Evolutionary conservation across 768 basidiomycete species (phyloP), one percentile per base, ranked within the genome.

Genomic region (Rhodotorula paludigena): DNA sequence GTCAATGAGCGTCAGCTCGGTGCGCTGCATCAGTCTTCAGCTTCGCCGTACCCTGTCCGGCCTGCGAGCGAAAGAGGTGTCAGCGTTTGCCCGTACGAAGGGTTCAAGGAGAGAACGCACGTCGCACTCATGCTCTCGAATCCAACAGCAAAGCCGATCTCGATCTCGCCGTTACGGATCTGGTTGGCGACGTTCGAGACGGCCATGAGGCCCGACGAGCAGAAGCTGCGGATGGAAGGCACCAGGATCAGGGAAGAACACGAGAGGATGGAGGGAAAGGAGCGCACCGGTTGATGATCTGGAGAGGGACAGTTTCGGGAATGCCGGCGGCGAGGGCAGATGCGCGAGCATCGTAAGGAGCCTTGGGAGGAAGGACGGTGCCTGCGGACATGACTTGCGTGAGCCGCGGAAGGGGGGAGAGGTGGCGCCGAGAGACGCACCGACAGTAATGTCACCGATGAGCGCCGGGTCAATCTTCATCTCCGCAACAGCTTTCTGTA

Each of bases 311-410:
- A 15, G 86, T 85, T 70, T 86, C 80, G 36, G 72, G 90, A 66
- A 94, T 90, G 10, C 92, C 91, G 58, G 91, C 86, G 73, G 87
- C 84, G 42, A 96, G 81, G 30, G 88, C 85, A 8, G 91, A 90
- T 85, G 92, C 92, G 68, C 92, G 86, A 21, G 91, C 90, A 75
- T 82, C 21, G 90, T 89, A 54, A 87, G 90, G 74, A 88, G 72
- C 89, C 30, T 84, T 87, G 7, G 90, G 84, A 33, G 90, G 89
- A 51, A 93, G 86, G 53, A 91, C 90, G 75, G 90, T 92, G 58
- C 92, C 90, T 73, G 51, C 23, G 20, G 12, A 20, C 1, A 16
- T 15, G 54, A 63, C 90, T 89, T 2, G 32, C 7, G 28, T 42
- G 5, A 53, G 48, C 32, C 33, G 51, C 28, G 18, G n/a, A 30